Evolutionary conservation across 2,329 filamentous ascomycete species (phyloP), one percentile per base, ranked within the genome.

Genomic region (Ambrosiella cleistominuta): DNA sequence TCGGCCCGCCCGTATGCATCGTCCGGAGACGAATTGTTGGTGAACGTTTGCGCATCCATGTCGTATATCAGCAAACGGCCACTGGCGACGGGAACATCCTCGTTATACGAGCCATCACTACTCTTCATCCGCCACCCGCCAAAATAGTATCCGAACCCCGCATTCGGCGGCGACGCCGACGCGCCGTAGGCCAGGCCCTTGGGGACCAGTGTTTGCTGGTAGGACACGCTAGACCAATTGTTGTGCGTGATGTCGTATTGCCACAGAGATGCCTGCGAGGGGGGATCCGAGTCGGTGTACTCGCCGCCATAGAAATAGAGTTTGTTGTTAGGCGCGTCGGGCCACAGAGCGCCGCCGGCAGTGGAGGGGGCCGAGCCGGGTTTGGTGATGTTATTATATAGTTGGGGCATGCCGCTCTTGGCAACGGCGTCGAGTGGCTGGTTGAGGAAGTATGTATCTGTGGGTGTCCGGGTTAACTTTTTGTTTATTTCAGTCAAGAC

Each of bases 231-330:
- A 51, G 78, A 72, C 81, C 81, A 84, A 39, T 73, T 68, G 61
- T 82, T 69, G 58, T 77, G 68, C 39, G 81, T 63, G 5, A 75
- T 70, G 62, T 84, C 81, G 67, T 81, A 84, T 4, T 72, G 70
- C 68, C 76, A 80, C 36, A 83, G 72, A 11, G 51, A 51, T 19
- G 68, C 68, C 57, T 77, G 75, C 0, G 71, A 65, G 42, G 70
- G 68, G 0, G 78, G 65, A 36, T 69, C 65, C 12, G 64, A 65
- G 60, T 66, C 66, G 63, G 75, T 78, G 62, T 75, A 80, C 62
- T 82, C 76, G 51, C 81, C 81, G 9, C 81, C 81, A 63, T 77
- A 84, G 1, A 80, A 70, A 64, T 81, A 83, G 54, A 85, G 74
- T 49, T 75, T 71, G 65, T 82, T 82, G 68, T 85, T 84, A 44